phyloP scores from a whole-genome alignment of 75 land plant species.

The Sequoia sempervirens region DNA sequence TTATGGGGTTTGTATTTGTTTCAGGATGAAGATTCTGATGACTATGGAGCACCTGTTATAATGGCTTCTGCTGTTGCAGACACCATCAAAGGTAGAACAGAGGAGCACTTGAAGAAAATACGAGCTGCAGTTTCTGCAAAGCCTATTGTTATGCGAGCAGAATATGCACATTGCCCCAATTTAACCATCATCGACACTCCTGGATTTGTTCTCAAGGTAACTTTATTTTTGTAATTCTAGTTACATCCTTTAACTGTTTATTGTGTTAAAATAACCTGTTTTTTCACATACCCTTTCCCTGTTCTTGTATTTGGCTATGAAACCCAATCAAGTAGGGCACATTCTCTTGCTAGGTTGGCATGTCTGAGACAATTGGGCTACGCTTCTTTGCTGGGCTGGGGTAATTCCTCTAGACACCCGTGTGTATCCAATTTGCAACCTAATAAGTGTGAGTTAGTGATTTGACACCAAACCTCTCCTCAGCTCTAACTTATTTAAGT shows the following conservation, averaged over 20 bases:
- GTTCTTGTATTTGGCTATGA: not conserved
- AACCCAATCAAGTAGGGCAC: not conserved
- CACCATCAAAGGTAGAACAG: conserved; percentile 69
- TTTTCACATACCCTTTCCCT: not conserved
- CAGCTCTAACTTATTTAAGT: no score
- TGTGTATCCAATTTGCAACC: not conserved
- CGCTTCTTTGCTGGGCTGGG: not conserved
- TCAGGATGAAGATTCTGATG: conserved; percentile 93
- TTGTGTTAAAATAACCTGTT: not conserved
- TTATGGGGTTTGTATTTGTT: not conserved
- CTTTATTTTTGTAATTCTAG: not conserved
- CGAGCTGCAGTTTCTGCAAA: conserved; percentile 78
- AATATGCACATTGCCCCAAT: conserved; percentile 95
- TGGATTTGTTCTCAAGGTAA: conserved; percentile 92
- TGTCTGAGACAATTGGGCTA: not conserved
- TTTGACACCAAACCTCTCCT: not conserved
- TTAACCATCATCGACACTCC: conserved; percentile 97
- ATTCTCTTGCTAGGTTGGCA: not conserved
- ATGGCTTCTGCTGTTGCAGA: conserved; percentile 76
- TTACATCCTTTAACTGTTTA: not conserved
- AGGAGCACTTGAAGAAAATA: conserved; percentile 63
- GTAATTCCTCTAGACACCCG: not conserved
- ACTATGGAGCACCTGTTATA: conserved; percentile 71
- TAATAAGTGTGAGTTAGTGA: not conserved
- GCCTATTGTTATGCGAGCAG: conserved; percentile 97